Evolutionary conservation across 1,139 yeast species (phyloP), one percentile per base, ranked within the genome.

Genomic region (Meyerozyma carpophila): DNA sequence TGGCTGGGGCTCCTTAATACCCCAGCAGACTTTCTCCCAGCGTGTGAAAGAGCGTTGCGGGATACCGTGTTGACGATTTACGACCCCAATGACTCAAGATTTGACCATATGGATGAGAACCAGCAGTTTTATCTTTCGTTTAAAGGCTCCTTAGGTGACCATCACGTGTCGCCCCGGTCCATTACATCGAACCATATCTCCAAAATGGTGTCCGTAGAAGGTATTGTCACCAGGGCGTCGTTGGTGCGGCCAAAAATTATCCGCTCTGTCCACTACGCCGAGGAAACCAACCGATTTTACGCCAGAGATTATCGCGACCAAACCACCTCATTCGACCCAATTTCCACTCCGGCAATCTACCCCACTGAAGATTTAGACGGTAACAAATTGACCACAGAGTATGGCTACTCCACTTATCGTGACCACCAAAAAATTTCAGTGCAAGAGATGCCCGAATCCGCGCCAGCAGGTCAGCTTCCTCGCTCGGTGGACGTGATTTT

Each of bases 391-490:
- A 75, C 80, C 29, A 91, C 97, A 0, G 98, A 93, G 61, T 93
- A 88, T 59, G 99, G 99, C 4, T 87, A 84, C 60, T 85, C 94
- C 18, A 89, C 95, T 18, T 93, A 89, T 62, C 77, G 93, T 55
- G 98, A 93, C 65, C 97, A 93, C 60, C 99, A 93, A 66, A 86
- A 90, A 39, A 77, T 93, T 32, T 82, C 96, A 0, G 85, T 93
- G 32, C 99, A 93, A 65, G 99, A 93, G 68, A 88, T 94, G 93
- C 99, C 98, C 1, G 99, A 93, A 67, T 78, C 85, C 53, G 97
- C 98, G 0, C 98, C 98, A 14, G 95, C 98, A 1, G 98, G 99
- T 47, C 98, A 93, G 65, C 73, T 93, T 50, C 98, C 99, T 36
- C 75, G 98, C 53, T 84, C 96, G 2, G 79, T 93, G 36, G 98